phyloP scores from a whole-genome alignment of 805 yeast genomes.

The Saccharomycopsis fermentans region DNA sequence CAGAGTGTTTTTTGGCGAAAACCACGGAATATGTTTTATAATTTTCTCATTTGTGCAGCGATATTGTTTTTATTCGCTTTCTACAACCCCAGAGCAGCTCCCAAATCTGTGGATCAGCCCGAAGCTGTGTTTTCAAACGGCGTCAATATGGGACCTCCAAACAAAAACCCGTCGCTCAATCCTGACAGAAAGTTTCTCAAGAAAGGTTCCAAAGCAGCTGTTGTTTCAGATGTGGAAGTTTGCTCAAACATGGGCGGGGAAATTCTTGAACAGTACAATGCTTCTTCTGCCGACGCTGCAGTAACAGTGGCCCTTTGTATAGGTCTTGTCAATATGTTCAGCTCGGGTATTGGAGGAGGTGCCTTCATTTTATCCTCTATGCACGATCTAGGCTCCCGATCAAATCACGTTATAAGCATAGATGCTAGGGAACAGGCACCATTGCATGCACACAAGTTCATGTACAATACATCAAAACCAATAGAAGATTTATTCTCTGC shows the following conservation, averaged over 20 bases:
- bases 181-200: constrained; percentile 33
- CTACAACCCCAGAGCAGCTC: background rate
- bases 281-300: constrained; percentile 91
- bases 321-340: constrained; percentile 73
- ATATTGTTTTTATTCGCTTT: background rate
- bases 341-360: constrained; percentile 93
- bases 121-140: background rate
- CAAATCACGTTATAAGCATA: constrained; percentile 45
- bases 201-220: constrained; percentile 44
- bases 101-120: background rate
- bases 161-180: constrained; percentile 25
- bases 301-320: constrained; percentile 82
- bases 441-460: constrained; percentile 42
- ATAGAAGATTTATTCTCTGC: background rate
- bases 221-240: constrained; percentile 51
- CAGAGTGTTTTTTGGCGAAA: no score
- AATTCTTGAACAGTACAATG: constrained; percentile 42
- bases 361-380: constrained; percentile 49
- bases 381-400: constrained; percentile 22
- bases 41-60: no score
- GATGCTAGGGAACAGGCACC: constrained; percentile 94
- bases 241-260: constrained; percentile 57
- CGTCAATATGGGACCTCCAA: constrained; percentile 18
- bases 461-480: constrained; percentile 34
- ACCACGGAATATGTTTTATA: no score